Evolutionary conservation across 768 basidiomycete species (phyloP), one percentile per base, ranked within the genome.

Genomic region (Panaeolus cyanescens): DNA sequence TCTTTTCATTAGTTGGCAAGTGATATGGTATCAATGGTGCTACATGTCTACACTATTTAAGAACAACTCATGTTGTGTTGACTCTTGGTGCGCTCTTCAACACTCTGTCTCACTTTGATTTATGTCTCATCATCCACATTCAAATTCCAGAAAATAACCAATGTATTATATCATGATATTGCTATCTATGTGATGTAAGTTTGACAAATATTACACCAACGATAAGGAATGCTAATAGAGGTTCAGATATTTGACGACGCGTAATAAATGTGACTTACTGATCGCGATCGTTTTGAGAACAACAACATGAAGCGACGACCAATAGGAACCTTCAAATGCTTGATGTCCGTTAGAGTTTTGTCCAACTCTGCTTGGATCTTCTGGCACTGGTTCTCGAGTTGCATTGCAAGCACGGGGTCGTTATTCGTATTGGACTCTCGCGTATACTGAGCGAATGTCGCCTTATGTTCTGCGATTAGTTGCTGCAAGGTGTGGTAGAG

Each of bases 321-420:
- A 10, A 71, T 55, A 19, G 73, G 66, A n/a, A 74, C 65, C 59
- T 65, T 70, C 59, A 74, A 55, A 36, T 64, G 59, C 13, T 63
- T 57, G 15, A 72, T 60, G 40, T 69, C 69, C 1, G 62, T 62
- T 17, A 71, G 58, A 1, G 70, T 65, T 25, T 62, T 61, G 12
- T 66, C 64, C 34, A 73, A 67, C 54, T 66, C 67, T 10, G 54
- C 59, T 33, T 71, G 67, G 30, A 67, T 59, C 30, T 64, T 60
- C 39, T 64, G 64, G 37, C 64, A 63, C 53, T 69, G 36, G 28
- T 59, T 36, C n/a, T 56, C 42, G 9, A 62, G 54, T n/a, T 20
- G 15, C 2, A 15, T 32, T 7, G 57, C n/a, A 28, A 54, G 36
- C 37, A 59, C 25, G 9, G 54, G 62, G 34, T 62, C 55, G 32